Evolutionary conservation across 129 eudicot species (phyloP), one percentile per base, ranked within the genome.

Genomic region (Helianthus tuberosus): DNA sequence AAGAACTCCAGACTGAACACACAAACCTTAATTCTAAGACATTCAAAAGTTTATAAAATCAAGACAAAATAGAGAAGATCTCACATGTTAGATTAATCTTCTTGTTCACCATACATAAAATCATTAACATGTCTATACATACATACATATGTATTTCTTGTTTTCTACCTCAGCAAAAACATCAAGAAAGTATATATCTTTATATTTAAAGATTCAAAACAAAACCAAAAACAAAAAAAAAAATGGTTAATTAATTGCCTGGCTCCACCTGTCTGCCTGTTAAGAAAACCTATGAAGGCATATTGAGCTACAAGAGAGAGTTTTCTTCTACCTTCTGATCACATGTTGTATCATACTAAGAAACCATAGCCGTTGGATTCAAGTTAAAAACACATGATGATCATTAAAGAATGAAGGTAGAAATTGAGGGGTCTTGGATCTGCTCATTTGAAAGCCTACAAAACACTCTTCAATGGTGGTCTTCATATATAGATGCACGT

Each of bases 261-360:
- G 91, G 88, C 91, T 83, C 88, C 84, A 78, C 73, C 88, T 83
- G 91, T 86, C 71, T 86, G 91, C 91, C 91, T 80, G 55, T 61
- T 58, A 53, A 67, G 78, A 79, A 71, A 66, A 72, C 68, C 16
- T 79, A 72, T 35, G 68, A 72, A 72, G 78, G 68, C 78, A 79
- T 64, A 65, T 68, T 43, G 35, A 12, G 0, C n/a, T 50, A 50
- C 39, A 38, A 25, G 49, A 55, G 76, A 43, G 66, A 75, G 67
- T 41, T 60, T 7, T 74, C 64, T 80, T 66, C 66, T 74, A 74
- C 55, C 65, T 73, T 59, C 80, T 73, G 36, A 32, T 32, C 75
- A 23, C 76, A 69, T 35, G 71, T 25, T 41, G 52, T 15, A 68
- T 57, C 74, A 58, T 29, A 23, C 49, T 1, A 36, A 66, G 65